A percentile compares a stretch with the other conserved stretches of the same genome.
Evolutionary conservation across 208 protist genomes (phyloP).

Genomic region (Trypanosoma lewisi): DNA sequence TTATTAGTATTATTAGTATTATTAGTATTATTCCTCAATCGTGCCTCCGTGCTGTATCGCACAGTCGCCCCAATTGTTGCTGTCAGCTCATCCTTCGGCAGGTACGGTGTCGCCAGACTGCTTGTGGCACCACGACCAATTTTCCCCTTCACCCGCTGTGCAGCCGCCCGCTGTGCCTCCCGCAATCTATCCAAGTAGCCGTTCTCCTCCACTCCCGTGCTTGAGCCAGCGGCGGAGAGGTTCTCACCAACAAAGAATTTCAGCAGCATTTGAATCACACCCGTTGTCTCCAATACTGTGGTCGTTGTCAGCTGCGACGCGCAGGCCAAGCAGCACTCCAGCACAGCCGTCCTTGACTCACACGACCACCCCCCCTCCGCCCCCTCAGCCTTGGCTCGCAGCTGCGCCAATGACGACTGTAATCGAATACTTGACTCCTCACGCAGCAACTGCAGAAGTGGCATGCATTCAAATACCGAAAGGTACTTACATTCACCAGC

Average conservation of each 20-base stretch:
- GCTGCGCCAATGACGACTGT: conserved; percentile 3
- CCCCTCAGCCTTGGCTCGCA: background rate
- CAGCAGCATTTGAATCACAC: conserved; percentile 10
- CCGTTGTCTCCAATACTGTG: conserved; percentile 1
- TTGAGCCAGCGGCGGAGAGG: background rate
- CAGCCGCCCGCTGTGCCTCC: conserved; percentile 25
- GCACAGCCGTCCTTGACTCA: conserved; percentile 7
- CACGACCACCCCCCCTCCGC: background rate
- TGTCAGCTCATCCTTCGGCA: conserved; percentile 37
- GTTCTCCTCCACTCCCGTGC: background rate
- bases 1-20: no score
- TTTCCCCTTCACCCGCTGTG: background rate
- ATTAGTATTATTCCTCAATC: conserved; percentile 13
- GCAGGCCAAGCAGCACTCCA: conserved; percentile 27
- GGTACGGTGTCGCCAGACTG: conserved; percentile 23
- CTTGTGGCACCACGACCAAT: conserved; percentile 45
- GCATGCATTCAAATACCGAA: conserved; percentile 14
- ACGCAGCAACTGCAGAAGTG: conserved; percentile 25
- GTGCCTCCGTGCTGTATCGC: conserved; percentile 13
- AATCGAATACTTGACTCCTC: conserved; percentile 21
- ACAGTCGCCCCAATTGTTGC: conserved; percentile 8
- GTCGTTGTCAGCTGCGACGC: conserved; percentile 15
- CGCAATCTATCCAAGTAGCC: conserved; percentile 34
- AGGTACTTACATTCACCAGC: conserved; percentile 13
- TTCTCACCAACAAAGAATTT: conserved; percentile 34